Conservation (phyloP, 805 yeast genomes). For the Lipomyces sp. region DNA sequence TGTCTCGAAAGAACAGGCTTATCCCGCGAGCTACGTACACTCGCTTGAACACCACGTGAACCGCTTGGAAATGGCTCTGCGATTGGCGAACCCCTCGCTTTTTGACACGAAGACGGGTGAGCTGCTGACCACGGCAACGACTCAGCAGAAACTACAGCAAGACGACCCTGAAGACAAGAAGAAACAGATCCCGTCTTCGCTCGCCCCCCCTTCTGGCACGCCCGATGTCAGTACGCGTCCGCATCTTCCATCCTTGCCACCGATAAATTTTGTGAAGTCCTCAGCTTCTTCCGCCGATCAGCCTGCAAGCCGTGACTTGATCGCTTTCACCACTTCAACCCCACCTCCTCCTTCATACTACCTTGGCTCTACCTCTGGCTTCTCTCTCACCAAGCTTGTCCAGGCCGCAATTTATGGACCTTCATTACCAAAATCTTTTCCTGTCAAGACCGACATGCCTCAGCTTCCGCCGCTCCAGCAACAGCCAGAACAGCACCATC, state of each 20-base stretch:
- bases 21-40: conserved; percentile 27
- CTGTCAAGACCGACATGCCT: conserved; percentile 15
- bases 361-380: conserved; percentile 26
- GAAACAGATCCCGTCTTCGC: not conserved
- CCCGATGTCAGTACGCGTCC: too few species aligned
- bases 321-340: conserved; percentile 12
- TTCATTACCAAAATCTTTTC: conserved; percentile 10
- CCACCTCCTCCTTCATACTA: conserved; percentile 16
- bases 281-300: conserved; percentile 10
- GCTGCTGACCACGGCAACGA: not conserved
- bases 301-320: conserved; percentile 19
- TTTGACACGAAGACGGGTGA: not conserved
- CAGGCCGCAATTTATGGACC: conserved; percentile 26
- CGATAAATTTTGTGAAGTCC: conserved; percentile 20
- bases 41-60: conserved; percentile 21
- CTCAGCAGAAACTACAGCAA: too few species aligned
- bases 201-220: too few species aligned
- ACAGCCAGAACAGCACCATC: too few species aligned
- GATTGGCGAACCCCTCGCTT: not conserved
- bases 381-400: conserved; percentile 25
- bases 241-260: conserved; percentile 8
- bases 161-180: not conserved
- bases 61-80: conserved; percentile 13
- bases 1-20: conserved; percentile 39
- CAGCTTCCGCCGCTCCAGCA: conserved; percentile 3